Evolutionary conservation across 495 filamentous ascomycete genomes (phyloP).

Genomic region (Aspergillus nanangensis): DNA sequence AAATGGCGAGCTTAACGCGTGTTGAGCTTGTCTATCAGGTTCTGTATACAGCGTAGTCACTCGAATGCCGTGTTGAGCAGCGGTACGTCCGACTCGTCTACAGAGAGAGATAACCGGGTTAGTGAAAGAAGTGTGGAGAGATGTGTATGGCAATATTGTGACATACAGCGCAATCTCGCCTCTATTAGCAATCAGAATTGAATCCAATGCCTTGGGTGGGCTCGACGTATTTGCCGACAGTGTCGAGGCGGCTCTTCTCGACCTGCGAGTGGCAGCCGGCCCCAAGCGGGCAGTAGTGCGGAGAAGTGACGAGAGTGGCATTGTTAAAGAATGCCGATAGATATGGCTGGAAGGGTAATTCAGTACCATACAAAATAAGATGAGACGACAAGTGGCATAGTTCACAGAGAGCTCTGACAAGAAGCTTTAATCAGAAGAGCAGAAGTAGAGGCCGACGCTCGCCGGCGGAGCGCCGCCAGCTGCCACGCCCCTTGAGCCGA

Average conservation of each 20-base stretch:
- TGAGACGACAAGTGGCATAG: too few species aligned
- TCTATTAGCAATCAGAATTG: slow-evolving; percentile 91
- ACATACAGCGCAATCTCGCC: slow-evolving; percentile 88
- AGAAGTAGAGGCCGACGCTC: too few species aligned
- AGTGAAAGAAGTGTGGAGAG: slow-evolving; percentile 7
- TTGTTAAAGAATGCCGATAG: slow-evolving; percentile 15
- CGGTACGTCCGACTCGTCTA: slow-evolving; percentile 81
- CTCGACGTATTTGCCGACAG: slow-evolving; percentile 17
- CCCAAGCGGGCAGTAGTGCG: slow-evolving; percentile 39
- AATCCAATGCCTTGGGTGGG: slow-evolving; percentile 56
- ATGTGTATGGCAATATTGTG: background rate
- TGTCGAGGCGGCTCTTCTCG: slow-evolving; percentile 33
- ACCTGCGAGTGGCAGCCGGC: slow-evolving; percentile 29
- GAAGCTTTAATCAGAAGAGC: background rate
- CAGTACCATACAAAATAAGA: slow-evolving; percentile 6
- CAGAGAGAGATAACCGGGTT: background rate
- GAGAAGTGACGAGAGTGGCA: slow-evolving; percentile 45
- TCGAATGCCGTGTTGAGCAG: slow-evolving; percentile 80
- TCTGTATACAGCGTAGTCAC: slow-evolving; percentile 95
- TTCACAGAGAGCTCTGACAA: background rate
- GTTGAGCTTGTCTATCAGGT: slow-evolving; percentile 80
- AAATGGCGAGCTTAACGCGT: slow-evolving; percentile 79
- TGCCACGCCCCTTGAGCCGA: slow-evolving; percentile 30
- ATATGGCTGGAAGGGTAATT: slow-evolving; percentile 2
- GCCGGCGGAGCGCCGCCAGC: slow-evolving; percentile 3